These are phyloP conservation scores for Suillus decipiens DNA, from an alignment of 768 basidiomycete species.

Conservation along the genomic window DNA sequence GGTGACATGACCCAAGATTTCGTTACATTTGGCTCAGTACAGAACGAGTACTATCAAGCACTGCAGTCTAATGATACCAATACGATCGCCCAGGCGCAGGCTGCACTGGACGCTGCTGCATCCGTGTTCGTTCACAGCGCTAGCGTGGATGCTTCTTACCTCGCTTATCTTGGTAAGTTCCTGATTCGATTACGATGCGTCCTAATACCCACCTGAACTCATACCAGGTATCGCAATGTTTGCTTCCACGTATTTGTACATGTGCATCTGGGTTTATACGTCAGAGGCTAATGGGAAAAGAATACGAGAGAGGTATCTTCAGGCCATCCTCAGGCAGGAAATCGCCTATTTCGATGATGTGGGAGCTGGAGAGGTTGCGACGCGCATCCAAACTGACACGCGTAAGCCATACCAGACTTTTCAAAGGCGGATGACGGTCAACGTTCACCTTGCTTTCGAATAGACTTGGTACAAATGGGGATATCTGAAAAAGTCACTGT, in stretches of 20 bases:
- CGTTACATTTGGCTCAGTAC: constrained; percentile 31
- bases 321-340: constrained; percentile 49
- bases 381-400: constrained; percentile 40
- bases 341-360: constrained; percentile 48
- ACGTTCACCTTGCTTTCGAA: neutral
- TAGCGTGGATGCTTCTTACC: constrained; percentile 38
- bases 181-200: constrained; percentile 11
- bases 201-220: neutral
- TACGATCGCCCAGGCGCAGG: neutral
- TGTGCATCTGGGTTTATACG: constrained; percentile 35
- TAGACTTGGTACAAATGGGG: constrained; percentile 53
- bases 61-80: constrained; percentile 18
- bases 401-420: constrained; percentile 8
- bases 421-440: neutral
- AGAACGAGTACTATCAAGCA: constrained; percentile 3
- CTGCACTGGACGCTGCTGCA: constrained; percentile 15
- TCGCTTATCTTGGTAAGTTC: constrained; percentile 40
- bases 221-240: constrained; percentile 47
- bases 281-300: constrained; percentile 51
- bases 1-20: constrained; percentile 46
- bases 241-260: constrained; percentile 44
- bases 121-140: constrained; percentile 30
- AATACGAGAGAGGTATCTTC: constrained; percentile 51
- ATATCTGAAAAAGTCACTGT: constrained; percentile 54
- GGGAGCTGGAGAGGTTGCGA: constrained; percentile 61